Percentiles rank a stretch among this genome's conserved stretches.
These are phyloP conservation scores for Pterulicium gracile DNA, from an alignment of 1,284 basidiomycete species.

Conservation along the genomic window DNA sequence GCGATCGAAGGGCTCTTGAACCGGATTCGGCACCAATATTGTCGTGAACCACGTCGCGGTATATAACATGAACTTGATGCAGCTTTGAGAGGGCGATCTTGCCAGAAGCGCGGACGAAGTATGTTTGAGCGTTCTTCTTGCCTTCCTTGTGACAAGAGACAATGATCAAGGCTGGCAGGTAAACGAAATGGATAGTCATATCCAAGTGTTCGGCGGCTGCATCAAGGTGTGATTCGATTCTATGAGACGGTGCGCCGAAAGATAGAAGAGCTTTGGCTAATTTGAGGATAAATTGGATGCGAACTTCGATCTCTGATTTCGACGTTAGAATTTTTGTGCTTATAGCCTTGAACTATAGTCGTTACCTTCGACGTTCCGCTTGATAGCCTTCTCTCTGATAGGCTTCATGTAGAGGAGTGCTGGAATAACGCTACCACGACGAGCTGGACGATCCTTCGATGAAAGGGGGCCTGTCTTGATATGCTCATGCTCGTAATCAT, in stretches of 20 bases:
- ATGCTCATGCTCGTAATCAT: background rate
- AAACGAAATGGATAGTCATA: constrained; percentile 49
- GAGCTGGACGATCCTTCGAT: background rate
- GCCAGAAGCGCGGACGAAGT: constrained; percentile 69
- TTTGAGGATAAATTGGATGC: constrained; percentile 70
- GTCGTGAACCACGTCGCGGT: constrained; percentile 72
- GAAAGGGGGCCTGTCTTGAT: background rate
- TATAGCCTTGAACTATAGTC: background rate
- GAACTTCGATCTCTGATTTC: constrained; percentile 43
- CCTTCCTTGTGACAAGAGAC: constrained; percentile 63
- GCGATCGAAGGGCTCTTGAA: constrained; percentile 42
- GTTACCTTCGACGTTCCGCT: constrained; percentile 25
- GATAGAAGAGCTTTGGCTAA: constrained; percentile 73
- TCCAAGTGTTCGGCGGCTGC: constrained; percentile 42
- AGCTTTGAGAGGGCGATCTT: constrained; percentile 65
- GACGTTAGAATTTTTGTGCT: background rate
- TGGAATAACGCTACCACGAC: background rate
- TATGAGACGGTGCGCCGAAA: constrained; percentile 81
- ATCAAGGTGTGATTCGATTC: constrained; percentile 72
- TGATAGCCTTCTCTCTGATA: constrained; percentile 14
- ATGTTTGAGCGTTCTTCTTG: constrained; percentile 51
- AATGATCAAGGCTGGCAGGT: constrained; percentile 72
- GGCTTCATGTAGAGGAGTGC: constrained; percentile 7
- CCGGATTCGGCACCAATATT: constrained; percentile 57
- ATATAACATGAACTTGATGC: constrained; percentile 64